Evolutionary conservation across 2,329 filamentous ascomycete species (phyloP).

Genomic region (Fusarium oxysporum): DNA sequence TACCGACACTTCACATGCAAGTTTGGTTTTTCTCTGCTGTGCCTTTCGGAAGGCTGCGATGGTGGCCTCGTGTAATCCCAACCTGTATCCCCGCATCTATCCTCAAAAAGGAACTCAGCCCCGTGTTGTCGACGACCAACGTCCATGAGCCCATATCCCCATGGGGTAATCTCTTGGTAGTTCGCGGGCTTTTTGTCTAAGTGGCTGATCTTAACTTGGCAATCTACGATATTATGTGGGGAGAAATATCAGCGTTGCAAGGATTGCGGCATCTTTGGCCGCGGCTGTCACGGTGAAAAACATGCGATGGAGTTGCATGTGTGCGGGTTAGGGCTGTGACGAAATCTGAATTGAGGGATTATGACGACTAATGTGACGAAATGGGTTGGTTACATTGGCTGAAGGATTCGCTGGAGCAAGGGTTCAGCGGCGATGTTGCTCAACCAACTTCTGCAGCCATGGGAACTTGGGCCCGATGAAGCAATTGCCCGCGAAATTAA

Average conservation of each 20-base stretch:
- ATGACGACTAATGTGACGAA: conserved; percentile 18
- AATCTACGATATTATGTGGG: conserved; percentile 26
- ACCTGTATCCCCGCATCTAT: conserved; percentile 36
- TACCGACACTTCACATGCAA: conserved; percentile 32
- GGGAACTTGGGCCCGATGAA: not conserved
- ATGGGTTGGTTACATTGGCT: conserved; percentile 1
- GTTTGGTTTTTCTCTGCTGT: not conserved
- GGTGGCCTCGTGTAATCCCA: conserved; percentile 38
- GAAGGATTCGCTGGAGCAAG: conserved; percentile 3
- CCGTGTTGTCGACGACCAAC: conserved; percentile 22
- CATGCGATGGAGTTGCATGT: conserved; percentile 18
- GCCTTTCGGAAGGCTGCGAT: conserved; percentile 29
- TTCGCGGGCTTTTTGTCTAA: conserved; percentile 21
- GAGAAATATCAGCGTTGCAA: conserved; percentile 14
- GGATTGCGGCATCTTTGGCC: conserved; percentile 32
- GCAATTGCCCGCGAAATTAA: not conserved
- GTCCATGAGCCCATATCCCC: conserved; percentile 20
- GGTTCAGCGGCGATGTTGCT: not conserved
- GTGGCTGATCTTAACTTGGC: conserved; percentile 25
- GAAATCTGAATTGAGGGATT: conserved; percentile 1
- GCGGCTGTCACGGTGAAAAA: conserved; percentile 21
- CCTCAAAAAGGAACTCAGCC: conserved; percentile 34
- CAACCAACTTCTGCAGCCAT: not conserved
- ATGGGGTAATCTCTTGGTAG: conserved; percentile 30
- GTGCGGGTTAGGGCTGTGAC: not conserved